A percentile compares a stretch with the other conserved stretches of the same genome.
These are phyloP conservation scores for Penicillium odoratum DNA, from an alignment of 495 filamentous ascomycete genomes.

Conservation along the genomic window DNA sequence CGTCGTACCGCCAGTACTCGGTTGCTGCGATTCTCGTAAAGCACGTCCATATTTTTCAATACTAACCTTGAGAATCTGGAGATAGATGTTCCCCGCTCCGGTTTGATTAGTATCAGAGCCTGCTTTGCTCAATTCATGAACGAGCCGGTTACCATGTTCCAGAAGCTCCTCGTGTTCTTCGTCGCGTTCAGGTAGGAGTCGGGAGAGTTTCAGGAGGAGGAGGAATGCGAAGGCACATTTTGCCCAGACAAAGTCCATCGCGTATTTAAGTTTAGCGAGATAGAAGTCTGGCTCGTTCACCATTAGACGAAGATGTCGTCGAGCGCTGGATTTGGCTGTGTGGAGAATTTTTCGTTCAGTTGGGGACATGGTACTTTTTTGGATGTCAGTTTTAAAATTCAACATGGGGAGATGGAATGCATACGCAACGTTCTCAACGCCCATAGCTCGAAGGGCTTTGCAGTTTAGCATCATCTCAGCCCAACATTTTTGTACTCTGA, in stretches of 20 bases:
- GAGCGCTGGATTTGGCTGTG: slow-evolving; percentile 48
- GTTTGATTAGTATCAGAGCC: slow-evolving; percentile 25
- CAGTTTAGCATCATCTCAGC: slow-evolving; percentile 51
- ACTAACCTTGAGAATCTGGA: slow-evolving; percentile 43
- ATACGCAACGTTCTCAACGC: slow-evolving; percentile 47
- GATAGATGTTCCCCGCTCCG: slow-evolving; percentile 41
- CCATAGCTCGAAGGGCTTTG: slow-evolving; percentile 48
- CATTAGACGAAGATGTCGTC: slow-evolving; percentile 51
- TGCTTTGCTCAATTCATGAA: slow-evolving; percentile 43
- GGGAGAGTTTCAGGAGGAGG: slow-evolving; percentile 50
- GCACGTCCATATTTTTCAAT: slow-evolving; percentile 50
- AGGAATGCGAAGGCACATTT: slow-evolving; percentile 56
- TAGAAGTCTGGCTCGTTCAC: slow-evolving; percentile 42
- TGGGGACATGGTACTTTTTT: slow-evolving; percentile 38
- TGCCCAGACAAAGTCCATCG: slow-evolving; percentile 58
- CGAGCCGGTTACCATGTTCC: slow-evolving; percentile 41
- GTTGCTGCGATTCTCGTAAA: slow-evolving; percentile 33
- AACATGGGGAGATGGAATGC: slow-evolving; percentile 14
- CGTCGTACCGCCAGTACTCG: slow-evolving; percentile 16
- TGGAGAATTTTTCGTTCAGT: slow-evolving; percentile 42
- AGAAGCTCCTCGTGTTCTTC: slow-evolving; percentile 43
- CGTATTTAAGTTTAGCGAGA: slow-evolving; percentile 49
- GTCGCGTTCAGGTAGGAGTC: slow-evolving; percentile 44
- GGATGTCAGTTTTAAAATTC: not conserved
- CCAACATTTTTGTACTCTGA: slow-evolving; percentile 49